Percentiles rank a stretch among this genome's conserved stretches.
These are phyloP conservation scores for Arbutus unedo DNA, from an alignment of 148 eudicot genomes.

Conservation along the genomic window DNA sequence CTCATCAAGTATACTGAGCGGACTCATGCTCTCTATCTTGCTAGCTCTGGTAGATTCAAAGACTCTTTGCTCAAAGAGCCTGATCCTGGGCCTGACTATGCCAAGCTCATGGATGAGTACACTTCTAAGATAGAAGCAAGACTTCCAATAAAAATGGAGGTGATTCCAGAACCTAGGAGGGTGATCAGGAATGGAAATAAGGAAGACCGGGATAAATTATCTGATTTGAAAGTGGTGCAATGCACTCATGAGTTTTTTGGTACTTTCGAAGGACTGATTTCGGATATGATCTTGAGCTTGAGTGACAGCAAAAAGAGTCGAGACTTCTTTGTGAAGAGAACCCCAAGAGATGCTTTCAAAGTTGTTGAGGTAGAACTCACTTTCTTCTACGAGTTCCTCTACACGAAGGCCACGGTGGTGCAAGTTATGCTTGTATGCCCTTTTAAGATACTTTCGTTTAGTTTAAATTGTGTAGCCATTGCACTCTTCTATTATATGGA, in stretches of 20 bases:
- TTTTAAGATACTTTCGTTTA: slow-evolving; percentile 19
- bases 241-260: slow-evolving; percentile 31
- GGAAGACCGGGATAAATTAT: slow-evolving; percentile 11
- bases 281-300: slow-evolving; percentile 43
- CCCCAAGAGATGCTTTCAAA: slow-evolving; percentile 39
- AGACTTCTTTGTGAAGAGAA: slow-evolving; percentile 32
- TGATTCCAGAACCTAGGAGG: too few species aligned
- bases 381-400: slow-evolving; percentile 37
- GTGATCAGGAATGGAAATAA: too few species aligned
- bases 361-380: too few species aligned
- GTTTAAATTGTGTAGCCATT: not conserved
- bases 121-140: slow-evolving; percentile 25
- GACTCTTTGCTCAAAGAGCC: slow-evolving; percentile 34
- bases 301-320: slow-evolving; percentile 37
- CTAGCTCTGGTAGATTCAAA: slow-evolving; percentile 23
- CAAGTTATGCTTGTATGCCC: slow-evolving; percentile 8
- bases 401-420: slow-evolving; percentile 39
- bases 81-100: slow-evolving; percentile 42
- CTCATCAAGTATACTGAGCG: slow-evolving; percentile 34
- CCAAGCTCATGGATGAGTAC: slow-evolving; percentile 41
- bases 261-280: slow-evolving; percentile 45
- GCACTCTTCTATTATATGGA: not conserved
- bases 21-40: slow-evolving; percentile 25
- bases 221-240: slow-evolving; percentile 29
- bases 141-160: too few species aligned